Percentiles rank a stretch among this genome's conserved stretches.
These are phyloP conservation scores for Puccinia triticina DNA, from an alignment of 1,284 basidiomycete species.

Conservation along the genomic window DNA sequence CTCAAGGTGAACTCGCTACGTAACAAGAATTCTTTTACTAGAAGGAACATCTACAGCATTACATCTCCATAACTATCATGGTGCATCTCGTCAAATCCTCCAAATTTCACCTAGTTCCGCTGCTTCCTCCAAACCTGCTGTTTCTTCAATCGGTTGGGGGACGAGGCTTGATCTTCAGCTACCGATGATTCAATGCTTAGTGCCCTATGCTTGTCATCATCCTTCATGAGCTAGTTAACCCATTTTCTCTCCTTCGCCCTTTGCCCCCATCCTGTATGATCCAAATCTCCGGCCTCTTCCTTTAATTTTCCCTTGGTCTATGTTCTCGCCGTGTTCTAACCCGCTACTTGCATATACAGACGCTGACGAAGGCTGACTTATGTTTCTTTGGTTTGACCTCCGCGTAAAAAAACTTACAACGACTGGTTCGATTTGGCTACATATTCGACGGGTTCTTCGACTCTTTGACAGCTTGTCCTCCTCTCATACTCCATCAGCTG, in stretches of 20 bases:
- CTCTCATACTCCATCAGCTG: conserved; percentile 47
- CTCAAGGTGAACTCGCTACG: not conserved
- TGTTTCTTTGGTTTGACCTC: conserved; percentile 18
- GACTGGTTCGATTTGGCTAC: not conserved
- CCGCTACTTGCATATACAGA: not conserved
- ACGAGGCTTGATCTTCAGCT: conserved; percentile 13
- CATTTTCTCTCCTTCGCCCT: too few relatives aligned
- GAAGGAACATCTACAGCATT: conserved; percentile 3
- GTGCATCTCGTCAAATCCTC: not conserved
- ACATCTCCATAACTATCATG: conserved; percentile 1
- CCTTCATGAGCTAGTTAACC: not conserved
- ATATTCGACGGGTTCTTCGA: not conserved
- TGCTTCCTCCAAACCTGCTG: not conserved
- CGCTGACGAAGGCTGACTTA: not conserved
- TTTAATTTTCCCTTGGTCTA: not conserved
- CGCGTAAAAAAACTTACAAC: not conserved
- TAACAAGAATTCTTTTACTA: not conserved
- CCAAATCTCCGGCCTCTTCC: not conserved
- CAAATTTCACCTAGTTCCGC: conserved; percentile 16
- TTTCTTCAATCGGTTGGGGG: conserved; percentile 15
- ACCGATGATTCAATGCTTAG: not conserved
- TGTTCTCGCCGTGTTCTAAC: conserved; percentile 17
- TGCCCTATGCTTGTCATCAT: not conserved
- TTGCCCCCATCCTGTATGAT: not conserved
- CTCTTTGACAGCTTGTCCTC: conserved; percentile 26